Evolutionary conservation across 495 filamentous ascomycete species (phyloP).

Genomic region (Letharia columbiana): DNA sequence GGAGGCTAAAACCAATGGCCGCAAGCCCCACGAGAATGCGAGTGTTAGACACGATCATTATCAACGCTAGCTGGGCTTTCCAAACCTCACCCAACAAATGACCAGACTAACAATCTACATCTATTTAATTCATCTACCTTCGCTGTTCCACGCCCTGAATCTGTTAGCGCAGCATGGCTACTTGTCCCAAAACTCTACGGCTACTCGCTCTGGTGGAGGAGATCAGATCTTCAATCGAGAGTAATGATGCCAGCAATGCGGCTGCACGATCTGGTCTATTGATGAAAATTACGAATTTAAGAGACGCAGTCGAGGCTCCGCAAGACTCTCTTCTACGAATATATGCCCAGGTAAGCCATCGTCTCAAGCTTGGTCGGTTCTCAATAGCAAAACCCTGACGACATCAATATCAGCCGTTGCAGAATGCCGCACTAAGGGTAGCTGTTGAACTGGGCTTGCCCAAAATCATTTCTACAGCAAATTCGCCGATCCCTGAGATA

Average conservation of each 20-base stretch:
- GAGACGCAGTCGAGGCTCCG: constrained; percentile 1
- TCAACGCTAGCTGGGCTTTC: not conserved
- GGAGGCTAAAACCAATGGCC: not conserved
- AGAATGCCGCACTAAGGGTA: constrained; percentile 28
- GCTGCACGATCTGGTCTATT: not conserved
- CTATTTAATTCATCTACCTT: not conserved
- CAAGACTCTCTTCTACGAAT: not conserved
- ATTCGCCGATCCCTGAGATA: not conserved
- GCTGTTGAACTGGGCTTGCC: constrained; percentile 24
- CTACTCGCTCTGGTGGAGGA: not conserved
- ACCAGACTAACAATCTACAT: not conserved
- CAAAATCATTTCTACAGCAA: not conserved
- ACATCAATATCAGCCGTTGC: constrained; percentile 2
- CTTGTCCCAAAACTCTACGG: not conserved
- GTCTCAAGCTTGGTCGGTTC: not conserved
- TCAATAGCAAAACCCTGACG: not conserved
- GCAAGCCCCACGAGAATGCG: not conserved
- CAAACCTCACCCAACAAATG: not conserved
- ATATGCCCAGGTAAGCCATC: not conserved
- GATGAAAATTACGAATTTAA: not conserved
- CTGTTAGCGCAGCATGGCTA: not conserved
- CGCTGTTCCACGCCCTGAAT: not conserved
- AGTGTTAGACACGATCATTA: not conserved
- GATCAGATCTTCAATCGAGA: not conserved
- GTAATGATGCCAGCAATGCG: not conserved